Conservation (phyloP, 345 rosid genomes). For the Camelina hispida region DNA sequence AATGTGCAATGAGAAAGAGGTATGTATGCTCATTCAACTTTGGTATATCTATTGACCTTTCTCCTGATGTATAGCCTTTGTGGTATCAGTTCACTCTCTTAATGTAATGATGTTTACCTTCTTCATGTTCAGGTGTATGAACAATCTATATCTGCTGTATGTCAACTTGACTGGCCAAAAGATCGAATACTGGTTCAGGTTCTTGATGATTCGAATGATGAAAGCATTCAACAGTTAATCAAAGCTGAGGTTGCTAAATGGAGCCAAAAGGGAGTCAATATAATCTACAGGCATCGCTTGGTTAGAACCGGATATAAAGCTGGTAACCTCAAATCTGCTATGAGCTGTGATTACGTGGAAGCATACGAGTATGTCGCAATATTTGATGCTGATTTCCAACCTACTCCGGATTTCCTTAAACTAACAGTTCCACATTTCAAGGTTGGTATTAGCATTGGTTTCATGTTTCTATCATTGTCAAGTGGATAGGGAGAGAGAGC, state of each 20-base stretch:
- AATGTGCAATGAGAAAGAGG: slow-evolving; percentile 87
- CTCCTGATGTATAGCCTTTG: slow-evolving; percentile 9
- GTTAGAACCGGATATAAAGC: slow-evolving; percentile 89
- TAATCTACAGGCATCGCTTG: slow-evolving; percentile 72
- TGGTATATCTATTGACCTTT: not conserved
- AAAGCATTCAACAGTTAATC: slow-evolving; percentile 67
- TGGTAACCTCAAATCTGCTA: slow-evolving; percentile 89
- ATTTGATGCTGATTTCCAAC: slow-evolving; percentile 89
- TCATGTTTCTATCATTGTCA: not conserved
- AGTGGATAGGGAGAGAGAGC: not conserved
- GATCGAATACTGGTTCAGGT: slow-evolving; percentile 71
- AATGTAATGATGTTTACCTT: slow-evolving; percentile 24
- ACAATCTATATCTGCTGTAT: slow-evolving; percentile 82
- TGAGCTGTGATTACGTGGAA: slow-evolving; percentile 76
- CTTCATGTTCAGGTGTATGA: slow-evolving; percentile 64
- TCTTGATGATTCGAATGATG: slow-evolving; percentile 81
- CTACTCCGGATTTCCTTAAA: slow-evolving; percentile 72
- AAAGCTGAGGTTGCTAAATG: slow-evolving; percentile 67
- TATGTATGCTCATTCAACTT: slow-evolving; percentile 48
- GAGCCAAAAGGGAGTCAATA: slow-evolving; percentile 74
- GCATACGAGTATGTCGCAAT: slow-evolving; percentile 84
- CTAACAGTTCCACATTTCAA: slow-evolving; percentile 81
- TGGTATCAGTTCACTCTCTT: not conserved
- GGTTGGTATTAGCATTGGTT: slow-evolving; percentile 45
- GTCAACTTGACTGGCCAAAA: slow-evolving; percentile 89